phyloP scores from a whole-genome alignment of 345 rosid genomes.

The Boechera stricta region DNA sequence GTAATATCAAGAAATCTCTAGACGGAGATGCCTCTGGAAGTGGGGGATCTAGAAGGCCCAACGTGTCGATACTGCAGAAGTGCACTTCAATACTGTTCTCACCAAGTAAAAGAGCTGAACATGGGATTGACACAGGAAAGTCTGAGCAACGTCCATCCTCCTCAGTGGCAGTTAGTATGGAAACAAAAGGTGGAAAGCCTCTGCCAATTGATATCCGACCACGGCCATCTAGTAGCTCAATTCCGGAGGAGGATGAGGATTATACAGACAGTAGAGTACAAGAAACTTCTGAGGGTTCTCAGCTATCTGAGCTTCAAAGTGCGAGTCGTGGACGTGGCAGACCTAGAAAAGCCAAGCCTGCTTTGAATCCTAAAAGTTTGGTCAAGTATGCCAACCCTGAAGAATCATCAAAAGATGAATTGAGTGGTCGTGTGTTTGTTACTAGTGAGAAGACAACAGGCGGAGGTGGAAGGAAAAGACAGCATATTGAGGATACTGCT shows the following conservation, averaged over 20 bases:
- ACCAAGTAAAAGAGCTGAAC: constrained; percentile 59
- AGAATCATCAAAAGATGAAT: constrained; percentile 48
- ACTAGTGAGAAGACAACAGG: constrained; percentile 47
- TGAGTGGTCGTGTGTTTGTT: constrained; percentile 47
- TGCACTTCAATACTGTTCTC: constrained; percentile 68
- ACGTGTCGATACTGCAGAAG: constrained; percentile 67
- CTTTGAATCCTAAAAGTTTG: constrained; percentile 51
- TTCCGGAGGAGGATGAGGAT: constrained; percentile 48
- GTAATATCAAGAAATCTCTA: constrained; percentile 48
- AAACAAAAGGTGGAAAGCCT: constrained; percentile 44
- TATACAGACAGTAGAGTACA: constrained; percentile 55
- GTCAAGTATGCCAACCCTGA: constrained; percentile 55
- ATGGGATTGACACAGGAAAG: constrained; percentile 42
- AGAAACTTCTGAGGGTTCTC: constrained; percentile 66
- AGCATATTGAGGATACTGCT: constrained; percentile 60
- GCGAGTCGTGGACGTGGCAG: constrained; percentile 50
- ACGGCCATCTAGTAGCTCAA: constrained; percentile 44
- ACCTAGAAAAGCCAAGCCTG: constrained; percentile 57
- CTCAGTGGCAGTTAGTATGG: constrained; percentile 30
- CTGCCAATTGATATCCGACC: constrained; percentile 42
- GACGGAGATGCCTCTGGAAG: constrained; percentile 44
- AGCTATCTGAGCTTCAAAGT: constrained; percentile 60
- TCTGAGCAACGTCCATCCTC: constrained; percentile 41
- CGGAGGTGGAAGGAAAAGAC: constrained; percentile 62
- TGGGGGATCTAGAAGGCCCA: constrained; percentile 54